Percentiles rank a stretch among this genome's conserved stretches.
These are phyloP conservation scores for Bruguiera hainesii DNA, from an alignment of 441 rosid genomes.

Conservation along the genomic window DNA sequence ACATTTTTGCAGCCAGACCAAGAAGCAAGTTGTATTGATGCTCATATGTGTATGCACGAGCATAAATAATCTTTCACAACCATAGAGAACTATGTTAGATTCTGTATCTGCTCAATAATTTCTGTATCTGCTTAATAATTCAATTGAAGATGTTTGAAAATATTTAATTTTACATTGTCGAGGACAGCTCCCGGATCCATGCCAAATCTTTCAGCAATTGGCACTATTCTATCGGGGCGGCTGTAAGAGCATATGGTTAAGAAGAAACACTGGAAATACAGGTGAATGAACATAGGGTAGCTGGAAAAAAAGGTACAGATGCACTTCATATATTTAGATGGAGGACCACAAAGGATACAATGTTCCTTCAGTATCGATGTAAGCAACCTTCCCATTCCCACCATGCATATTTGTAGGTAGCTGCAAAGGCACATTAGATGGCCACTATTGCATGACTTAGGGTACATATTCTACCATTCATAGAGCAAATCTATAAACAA, in stretches of 20 bases:
- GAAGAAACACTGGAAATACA: slow-evolving; percentile 18
- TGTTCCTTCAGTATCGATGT: slow-evolving; percentile 85
- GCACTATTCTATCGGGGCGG: slow-evolving; percentile 80
- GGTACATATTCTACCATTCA: background rate
- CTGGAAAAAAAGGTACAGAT: background rate
- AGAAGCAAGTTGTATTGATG: slow-evolving; percentile 91
- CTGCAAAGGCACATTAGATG: slow-evolving; percentile 36
- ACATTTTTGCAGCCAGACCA: slow-evolving; percentile 94
- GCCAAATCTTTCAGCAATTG: slow-evolving; percentile 93
- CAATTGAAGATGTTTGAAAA: slow-evolving; percentile 9
- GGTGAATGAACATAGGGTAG: background rate
- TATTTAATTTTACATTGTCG: slow-evolving; percentile 63
- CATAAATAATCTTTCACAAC: slow-evolving; percentile 70
- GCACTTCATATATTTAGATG: slow-evolving; percentile 8
- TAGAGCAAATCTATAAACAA: background rate
- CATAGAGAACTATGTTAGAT: slow-evolving; percentile 17
- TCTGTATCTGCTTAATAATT: slow-evolving; percentile 2
- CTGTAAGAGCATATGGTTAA: slow-evolving; percentile 42
- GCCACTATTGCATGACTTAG: background rate
- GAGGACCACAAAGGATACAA: slow-evolving; percentile 55
- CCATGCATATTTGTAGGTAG: slow-evolving; percentile 89
- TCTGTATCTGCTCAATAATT: slow-evolving; percentile 2
- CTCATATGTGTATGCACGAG: slow-evolving; percentile 86
- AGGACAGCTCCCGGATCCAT: slow-evolving; percentile 97
- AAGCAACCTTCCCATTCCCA: slow-evolving; percentile 95